Base-by-base conservation (phyloP, 2,329 filamentous ascomycete species). In the Pseudogymnoascus sp. region DNA sequence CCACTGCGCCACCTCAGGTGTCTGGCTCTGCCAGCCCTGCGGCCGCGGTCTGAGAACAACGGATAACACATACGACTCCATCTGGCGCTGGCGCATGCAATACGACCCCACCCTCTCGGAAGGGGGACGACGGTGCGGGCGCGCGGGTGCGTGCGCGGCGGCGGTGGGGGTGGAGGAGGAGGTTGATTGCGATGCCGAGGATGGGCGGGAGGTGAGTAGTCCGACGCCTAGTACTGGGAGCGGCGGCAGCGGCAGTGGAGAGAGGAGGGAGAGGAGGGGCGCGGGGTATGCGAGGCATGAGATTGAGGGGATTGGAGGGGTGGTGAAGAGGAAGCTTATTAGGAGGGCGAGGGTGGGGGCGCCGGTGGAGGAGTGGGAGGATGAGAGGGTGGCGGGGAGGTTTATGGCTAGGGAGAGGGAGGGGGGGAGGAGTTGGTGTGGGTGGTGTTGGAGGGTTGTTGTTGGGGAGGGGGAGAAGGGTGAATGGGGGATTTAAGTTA, bases 11-110 rank as follows among this genome's bases (percentile, higher is more conserved):
- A 19, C 79, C 76, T 59, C 83, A 8, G 82, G 82, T 4, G 85
- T 96, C 56, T 97, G 91, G 89, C 84, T 97, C 26, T 97, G 93
- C 75, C 85, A 89, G 67, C 86, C 89, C 1, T 97, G 93, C 69
- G 91, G 92, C 1, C 84, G 88, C 65, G 83, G 84, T 62, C 85
- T 96, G 61, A 80, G 84, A 24, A 80, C 77, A 40, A 78, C 81
- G 19, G 85, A 88, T 68, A 75, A 79, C 61, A 82, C 86, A 63
- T 87, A 88, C 65, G 79, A 80, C 70, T 76, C 80, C 3, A 90
- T 93, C 62, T 97, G 93, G 92, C 89, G 86, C 66, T 97, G 93
- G 93, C 87, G 93, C 61, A 90, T 85, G 42, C 86, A 91, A 24
- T 97, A 96, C 73, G 88, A 87, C 38, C 81, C 81, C 14, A 89